These are phyloP conservation scores for Medicago truncatula DNA, from an alignment of 306 rosid genomes.

Conservation along the genomic window MtrunA17r5.0-ANR NC_053046.1:32217501-32218000, in stretches of 20 bases:
- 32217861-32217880: conserved; percentile 82
- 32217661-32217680: neutral
- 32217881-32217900: conserved; percentile 84
- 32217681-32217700: conserved; percentile 2
- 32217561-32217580: neutral
- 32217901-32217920: conserved; percentile 77
- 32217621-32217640: neutral
- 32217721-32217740: conserved; percentile 32
- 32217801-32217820: conserved; percentile 93
- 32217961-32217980: conserved; percentile 22
- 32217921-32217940: conserved; percentile 79
- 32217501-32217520: neutral
- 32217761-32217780: conserved; percentile 67
- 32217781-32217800: conserved; percentile 77
- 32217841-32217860: conserved; percentile 80
- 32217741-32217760: conserved; percentile 59
- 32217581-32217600: neutral
- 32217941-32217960: conserved; percentile 50
- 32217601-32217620: neutral
- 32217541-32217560: neutral
- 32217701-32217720: neutral
- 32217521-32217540: neutral
- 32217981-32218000: neutral
- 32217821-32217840: conserved; percentile 84
- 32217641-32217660: neutral